Percentiles rank a stretch among this genome's conserved stretches.
These are phyloP conservation scores for Lactarius vividus DNA, from an alignment of 768 basidiomycete genomes.

Conservation along the genomic window DNA sequence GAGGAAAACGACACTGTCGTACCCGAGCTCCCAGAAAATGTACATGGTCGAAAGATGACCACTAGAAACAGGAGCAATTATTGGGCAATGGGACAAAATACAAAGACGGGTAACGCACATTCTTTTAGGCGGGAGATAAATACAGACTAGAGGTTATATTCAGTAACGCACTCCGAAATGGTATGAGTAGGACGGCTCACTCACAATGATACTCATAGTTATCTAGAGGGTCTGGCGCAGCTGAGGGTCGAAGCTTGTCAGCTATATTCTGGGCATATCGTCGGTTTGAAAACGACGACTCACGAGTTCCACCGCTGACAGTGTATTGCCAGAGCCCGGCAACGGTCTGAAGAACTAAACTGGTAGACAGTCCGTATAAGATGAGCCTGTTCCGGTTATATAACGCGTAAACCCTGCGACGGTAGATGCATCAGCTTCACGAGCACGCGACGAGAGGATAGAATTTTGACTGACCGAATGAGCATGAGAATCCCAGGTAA, in stretches of 20 bases:
- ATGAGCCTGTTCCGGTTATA: constrained; percentile 25
- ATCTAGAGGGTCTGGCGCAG: constrained; percentile 24
- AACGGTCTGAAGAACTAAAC: constrained; percentile 16
- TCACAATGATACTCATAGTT: constrained; percentile 27
- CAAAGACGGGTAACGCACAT: constrained; percentile 11
- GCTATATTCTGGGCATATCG: not conserved
- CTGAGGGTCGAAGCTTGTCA: constrained; percentile 1
- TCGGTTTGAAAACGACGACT: not conserved
- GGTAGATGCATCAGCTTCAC: not conserved
- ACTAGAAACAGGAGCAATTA: constrained; percentile 1
- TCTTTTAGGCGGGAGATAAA: constrained; percentile 23
- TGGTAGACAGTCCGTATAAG: constrained; percentile 17
- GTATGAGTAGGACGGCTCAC: not conserved
- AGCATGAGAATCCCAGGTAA: constrained; percentile 27
- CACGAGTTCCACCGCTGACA: constrained; percentile 16
- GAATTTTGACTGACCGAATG: constrained; percentile 19
- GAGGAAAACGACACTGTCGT: constrained; percentile 25
- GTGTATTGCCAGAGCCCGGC: constrained; percentile 27
- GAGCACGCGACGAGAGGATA: not conserved
- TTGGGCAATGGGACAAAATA: not conserved
- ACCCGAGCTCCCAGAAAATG: constrained; percentile 26
- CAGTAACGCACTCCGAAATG: not conserved
- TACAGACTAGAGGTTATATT: constrained; percentile 21
- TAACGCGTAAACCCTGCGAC: constrained; percentile 25
- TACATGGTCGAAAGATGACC: constrained; percentile 23